Base-by-base conservation (phyloP, 129 eudicot species). In the Arctium minus region DNA sequence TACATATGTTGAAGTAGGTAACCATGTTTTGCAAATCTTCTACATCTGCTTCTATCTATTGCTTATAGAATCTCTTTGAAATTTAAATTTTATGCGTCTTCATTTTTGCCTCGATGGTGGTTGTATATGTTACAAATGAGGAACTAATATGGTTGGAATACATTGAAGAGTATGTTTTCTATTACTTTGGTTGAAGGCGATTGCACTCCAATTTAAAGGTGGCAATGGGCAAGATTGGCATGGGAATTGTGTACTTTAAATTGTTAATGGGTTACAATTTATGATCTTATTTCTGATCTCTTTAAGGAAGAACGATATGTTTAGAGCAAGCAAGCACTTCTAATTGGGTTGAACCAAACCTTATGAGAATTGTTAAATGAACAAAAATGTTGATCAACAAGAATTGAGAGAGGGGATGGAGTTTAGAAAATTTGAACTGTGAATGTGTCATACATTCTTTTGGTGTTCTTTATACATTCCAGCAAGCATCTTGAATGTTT, bases 381-480 rank as follows among this genome's bases (percentile, higher is more conserved):
- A 79, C 74, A 9, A 46, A 46, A 10, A 46, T 46, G 15, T 46
- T 39, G 35, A 6, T 79, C 31, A 69, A 32, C 75, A 42, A 13
- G 64, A 67, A 39, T 32, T 22, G 13, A 39, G 74, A 78, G 60
- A 78, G 56, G 27, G 74, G 74, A 65, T 29, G 67, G 75, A 32
- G 42, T 79, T 42, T 8, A 42, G 12, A 8, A 42, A 42, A 8
- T 15, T 79, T 67, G 42, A 79, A 22, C 29, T 38, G 27, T 67
- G 74, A 74, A 68, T 39, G 67, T 75, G 9, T 68, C 46, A 67
- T 67, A 37, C 73, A 37, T 22, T 79, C 40, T 77, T 56, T 65
- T 29, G 27, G 33, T 78, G 11, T 39, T 64, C 13, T 64, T n/a
- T 65, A 65, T 17, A 78, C 8, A 62, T 64, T 64, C 12, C 39